Percentiles rank a stretch among this genome's conserved stretches.
Conservation (phyloP, 139 green algal genomes). For the Volvox africanus region DNA sequence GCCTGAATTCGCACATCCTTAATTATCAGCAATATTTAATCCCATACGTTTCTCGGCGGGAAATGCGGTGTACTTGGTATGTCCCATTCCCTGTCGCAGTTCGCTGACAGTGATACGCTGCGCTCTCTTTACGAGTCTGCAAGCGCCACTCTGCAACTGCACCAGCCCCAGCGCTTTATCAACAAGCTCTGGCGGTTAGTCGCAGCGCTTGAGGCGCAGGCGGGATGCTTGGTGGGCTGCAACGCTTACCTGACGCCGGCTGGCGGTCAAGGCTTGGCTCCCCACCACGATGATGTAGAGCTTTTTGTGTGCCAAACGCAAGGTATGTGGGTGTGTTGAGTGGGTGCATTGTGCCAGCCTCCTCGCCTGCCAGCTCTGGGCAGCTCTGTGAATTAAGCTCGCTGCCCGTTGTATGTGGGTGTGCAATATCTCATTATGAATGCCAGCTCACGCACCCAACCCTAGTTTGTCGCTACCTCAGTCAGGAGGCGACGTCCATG, state of each 20-base stretch:
- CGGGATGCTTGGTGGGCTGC: conserved; percentile 85
- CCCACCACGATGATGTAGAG: conserved; percentile 90
- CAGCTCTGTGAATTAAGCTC: no score
- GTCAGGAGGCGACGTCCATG: no score
- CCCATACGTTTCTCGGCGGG: no score
- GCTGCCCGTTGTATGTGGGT: no score
- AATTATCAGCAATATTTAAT: no score
- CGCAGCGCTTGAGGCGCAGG: conserved; percentile 74
- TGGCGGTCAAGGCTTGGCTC: conserved; percentile 71
- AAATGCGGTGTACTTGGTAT: not conserved
- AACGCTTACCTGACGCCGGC: conserved; percentile 82
- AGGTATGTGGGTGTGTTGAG: not conserved
- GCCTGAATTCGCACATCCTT: no score
- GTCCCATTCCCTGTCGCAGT: conserved; percentile 31
- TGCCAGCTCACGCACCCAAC: no score
- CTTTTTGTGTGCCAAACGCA: conserved; percentile 75
- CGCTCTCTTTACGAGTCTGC: conserved; percentile 47
- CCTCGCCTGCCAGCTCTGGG: no score
- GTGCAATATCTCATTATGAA: no score
- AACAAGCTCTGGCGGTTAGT: conserved; percentile 68
- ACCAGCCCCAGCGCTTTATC: conserved; percentile 85
- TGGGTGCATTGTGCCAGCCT: no score
- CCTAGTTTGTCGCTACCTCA: no score
- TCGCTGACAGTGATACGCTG: conserved; percentile 52
- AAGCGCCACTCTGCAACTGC: conserved; percentile 57